These are phyloP conservation scores for Kazachstania kunashirensis DNA, from an alignment of 805 yeast genomes.

Conservation along the genomic window DNA sequence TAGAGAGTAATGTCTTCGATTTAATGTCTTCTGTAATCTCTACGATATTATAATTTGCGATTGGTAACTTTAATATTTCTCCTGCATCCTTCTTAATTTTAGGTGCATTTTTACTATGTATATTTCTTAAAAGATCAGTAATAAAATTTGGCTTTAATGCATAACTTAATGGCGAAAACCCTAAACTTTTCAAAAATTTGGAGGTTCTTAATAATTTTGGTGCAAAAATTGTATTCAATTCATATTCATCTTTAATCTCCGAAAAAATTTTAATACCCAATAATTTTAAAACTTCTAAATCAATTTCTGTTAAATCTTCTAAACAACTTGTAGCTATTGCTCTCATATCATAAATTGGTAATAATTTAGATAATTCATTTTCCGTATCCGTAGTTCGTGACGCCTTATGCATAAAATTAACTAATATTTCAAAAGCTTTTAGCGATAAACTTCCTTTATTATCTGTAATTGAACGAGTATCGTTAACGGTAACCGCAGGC, in stretches of 20 bases:
- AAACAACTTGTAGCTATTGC: conserved; percentile 58
- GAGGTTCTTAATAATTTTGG: conserved; percentile 77
- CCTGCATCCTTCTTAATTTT: neutral
- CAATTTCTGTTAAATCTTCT: conserved; percentile 34
- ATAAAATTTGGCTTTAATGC: conserved; percentile 50
- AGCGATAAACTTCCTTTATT: no score
- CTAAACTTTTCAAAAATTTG: conserved; percentile 66
- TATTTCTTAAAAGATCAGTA: conserved; percentile 35
- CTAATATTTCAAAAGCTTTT: no score
- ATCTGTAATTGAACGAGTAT: no score
- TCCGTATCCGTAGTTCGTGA: no score
- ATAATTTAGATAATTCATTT: no score
- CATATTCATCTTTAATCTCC: conserved; percentile 21
- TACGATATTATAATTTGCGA: conserved; percentile 27
- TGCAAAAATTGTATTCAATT: conserved; percentile 51
- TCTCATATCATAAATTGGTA: conserved; percentile 29
- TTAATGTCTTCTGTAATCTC: conserved; percentile 24
- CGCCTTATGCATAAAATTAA: no score
- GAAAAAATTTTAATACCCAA: conserved; percentile 48
- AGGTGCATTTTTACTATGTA: conserved; percentile 3
- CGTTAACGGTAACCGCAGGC: no score
- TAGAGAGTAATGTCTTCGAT: conserved; percentile 10
- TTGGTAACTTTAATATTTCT: neutral
- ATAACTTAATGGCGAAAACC: conserved; percentile 39
- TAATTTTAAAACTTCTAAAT: conserved; percentile 34